Base-by-base conservation (phyloP, 345 rosid genomes). In the Acer campestre region DNA sequence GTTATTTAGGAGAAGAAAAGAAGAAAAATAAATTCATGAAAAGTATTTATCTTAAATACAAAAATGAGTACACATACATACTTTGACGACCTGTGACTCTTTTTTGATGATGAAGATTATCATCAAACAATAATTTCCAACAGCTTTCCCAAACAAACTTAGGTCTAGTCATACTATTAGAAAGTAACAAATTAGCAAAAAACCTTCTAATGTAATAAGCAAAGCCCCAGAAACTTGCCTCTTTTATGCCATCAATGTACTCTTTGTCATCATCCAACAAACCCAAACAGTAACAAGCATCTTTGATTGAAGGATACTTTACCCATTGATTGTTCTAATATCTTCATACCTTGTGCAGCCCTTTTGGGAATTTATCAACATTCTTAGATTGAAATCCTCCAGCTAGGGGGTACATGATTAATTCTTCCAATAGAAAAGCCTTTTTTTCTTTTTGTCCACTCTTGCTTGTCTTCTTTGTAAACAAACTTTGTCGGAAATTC, bases 261-360 rank as follows among this genome's bases (percentile, higher is more conserved):
- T 80, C 71, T 10, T 51, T 11, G 53, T 80, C 78, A 74, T 75
- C 75, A 13, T 69, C 70, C 6, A 80, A 13, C 1, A 80, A 29
- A 2, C 79, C 79, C 1, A 42, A 16, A 17, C 69, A 74, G 44
- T 25, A 29, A 61, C 78, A 80, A 0, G 78, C 75, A n/a, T 31
- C 65, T 38, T 69, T 80, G 16, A 18, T 68, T 1, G 75, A 59
- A 2, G 29, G 51, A n/a, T 74, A 53, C 4, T 35, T 0, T n/a
- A 29, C 11, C 1, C 65, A 68, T 59, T 58, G 0, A 80, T 46
- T 3, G 20, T 74, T n/a, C 78, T 58, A 4, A 74, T 74, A n/a
- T 75, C 49, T 6, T 44, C 63, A 69, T 51, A 80, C 0, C 40
- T 35, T 27, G 25, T 61, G 2, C 18, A 10, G 0, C 78, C 61